These are phyloP conservation scores for Sisymbrium irio DNA, from an alignment of 345 rosid species.

Conservation along the genomic window DNA sequence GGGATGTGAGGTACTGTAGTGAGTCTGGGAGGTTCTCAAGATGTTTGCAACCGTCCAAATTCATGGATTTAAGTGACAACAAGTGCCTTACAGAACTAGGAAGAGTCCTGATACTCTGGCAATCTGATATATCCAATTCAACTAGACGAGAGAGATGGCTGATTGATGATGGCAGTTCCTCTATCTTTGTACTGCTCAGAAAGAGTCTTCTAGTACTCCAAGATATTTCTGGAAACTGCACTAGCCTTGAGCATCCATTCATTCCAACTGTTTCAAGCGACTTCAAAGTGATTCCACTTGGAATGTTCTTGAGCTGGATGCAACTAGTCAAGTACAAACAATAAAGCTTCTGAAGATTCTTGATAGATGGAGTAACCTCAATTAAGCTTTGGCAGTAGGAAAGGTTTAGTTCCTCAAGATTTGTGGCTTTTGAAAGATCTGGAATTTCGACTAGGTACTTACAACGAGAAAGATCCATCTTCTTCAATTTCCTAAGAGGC, in stretches of 20 bases:
- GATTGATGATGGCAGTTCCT: constrained; percentile 33
- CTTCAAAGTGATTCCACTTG: constrained; percentile 4
- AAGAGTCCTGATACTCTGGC: constrained; percentile 30
- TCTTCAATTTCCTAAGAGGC: constrained; percentile 33
- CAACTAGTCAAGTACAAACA: constrained; percentile 24
- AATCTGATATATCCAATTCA: constrained; percentile 19
- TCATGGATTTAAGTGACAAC: constrained; percentile 25
- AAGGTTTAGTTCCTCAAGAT: constrained; percentile 30
- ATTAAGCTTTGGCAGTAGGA: constrained; percentile 21
- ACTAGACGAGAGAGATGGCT: constrained; percentile 21
- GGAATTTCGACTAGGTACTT: constrained; percentile 20
- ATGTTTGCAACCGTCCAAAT: constrained; percentile 25
- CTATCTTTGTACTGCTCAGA: constrained; percentile 26
- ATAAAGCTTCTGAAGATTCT: constrained; percentile 24
- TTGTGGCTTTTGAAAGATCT: constrained; percentile 30
- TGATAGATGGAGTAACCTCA: constrained; percentile 35
- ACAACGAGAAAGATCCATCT: constrained; percentile 29
- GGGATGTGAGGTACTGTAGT: constrained; percentile 23
- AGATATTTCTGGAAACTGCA: constrained; percentile 28
- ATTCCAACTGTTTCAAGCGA: constrained; percentile 29
- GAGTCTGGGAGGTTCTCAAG: constrained; percentile 37
- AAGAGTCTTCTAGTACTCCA: constrained; percentile 16
- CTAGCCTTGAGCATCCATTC: constrained; percentile 26
- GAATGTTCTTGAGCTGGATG: constrained; percentile 16
- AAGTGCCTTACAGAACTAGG: constrained; percentile 31